Base-by-base conservation (phyloP, 2,329 filamentous ascomycete genomes). In the Mariannaea elegans region DNA sequence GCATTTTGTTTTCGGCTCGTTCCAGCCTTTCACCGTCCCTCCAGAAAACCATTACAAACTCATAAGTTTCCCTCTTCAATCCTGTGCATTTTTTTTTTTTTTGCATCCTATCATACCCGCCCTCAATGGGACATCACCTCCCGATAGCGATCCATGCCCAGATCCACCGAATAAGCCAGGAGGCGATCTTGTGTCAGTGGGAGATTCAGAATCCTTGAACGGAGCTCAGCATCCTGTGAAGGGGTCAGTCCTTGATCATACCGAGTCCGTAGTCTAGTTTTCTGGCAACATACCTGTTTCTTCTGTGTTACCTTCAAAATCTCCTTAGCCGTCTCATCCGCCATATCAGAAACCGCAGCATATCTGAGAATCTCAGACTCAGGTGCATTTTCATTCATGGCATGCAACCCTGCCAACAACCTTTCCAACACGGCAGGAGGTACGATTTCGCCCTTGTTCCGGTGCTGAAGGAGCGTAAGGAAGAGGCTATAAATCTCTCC, bases 311-410 rank as follows among this genome's bases (percentile, higher is more conserved):
- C 67, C 57, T 82, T 82, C 53, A 88, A 79, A 59, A 90, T 85
- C 72, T 88, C 84, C 62, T 85, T 84, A 9, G 90, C 91, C 60
- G 94, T 87, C 44, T 88, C 83, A 52, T 87, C 87, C 45, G 90
- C 90, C 84, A 97, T 97, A 71, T 96, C 93, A 64, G 90, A 88
- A 53, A 94, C 83, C 0, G 93, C 92, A 39, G 94, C 92, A 54
- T 75, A 78, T 38, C 75, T 66, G 52, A 87, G 80, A 71, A 91
- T 84, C 63, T 87, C 74, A 6, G 75, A 71, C 34, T 81, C 77
- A 3, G 74, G 68, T 9, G 75, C 72, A 27, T 71, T 67, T 51
- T 82, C 82, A 59, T 82, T 81, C 76, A 88, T 83, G 24, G 82
- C 81, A 24, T 83, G 83, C 29, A 89, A 75, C 31, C 85, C 84